Conservation (phyloP, 1,139 yeast genomes). For the Suhomyces chickasaworum region DNA sequence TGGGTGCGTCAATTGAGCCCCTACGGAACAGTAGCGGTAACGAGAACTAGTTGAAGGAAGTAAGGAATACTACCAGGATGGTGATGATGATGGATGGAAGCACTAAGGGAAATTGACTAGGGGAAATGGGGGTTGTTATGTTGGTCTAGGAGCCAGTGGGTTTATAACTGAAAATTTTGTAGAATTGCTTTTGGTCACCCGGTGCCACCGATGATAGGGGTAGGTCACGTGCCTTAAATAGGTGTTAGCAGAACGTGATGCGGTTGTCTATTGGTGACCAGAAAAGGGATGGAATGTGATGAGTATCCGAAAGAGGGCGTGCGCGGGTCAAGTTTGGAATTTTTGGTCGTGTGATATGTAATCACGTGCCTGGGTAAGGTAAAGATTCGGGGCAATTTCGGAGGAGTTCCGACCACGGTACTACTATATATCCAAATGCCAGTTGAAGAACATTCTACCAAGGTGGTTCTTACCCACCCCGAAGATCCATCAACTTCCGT, state of each 20-base stretch:
- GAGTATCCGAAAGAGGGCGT: too few relatives aligned
- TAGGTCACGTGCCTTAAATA: conserved; percentile 2
- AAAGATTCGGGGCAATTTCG: too few relatives aligned
- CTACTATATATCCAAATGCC: conserved; percentile 36
- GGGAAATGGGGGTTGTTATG: not conserved
- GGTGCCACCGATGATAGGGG: conserved; percentile 5
- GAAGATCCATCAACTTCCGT: conserved; percentile 54
- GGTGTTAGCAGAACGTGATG: too few relatives aligned
- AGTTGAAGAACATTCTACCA: conserved; percentile 64
- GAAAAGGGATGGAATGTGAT: too few relatives aligned
- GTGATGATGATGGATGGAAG: not conserved
- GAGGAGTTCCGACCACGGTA: too few relatives aligned
- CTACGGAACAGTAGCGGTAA: not conserved
- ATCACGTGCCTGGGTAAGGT: too few relatives aligned
- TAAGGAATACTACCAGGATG: not conserved
- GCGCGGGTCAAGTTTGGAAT: too few relatives aligned
- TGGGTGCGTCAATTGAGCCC: conserved; percentile 1
- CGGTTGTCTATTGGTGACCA: too few relatives aligned
- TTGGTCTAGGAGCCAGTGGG: not conserved
- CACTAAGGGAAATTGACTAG: too few relatives aligned
- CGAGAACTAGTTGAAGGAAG: not conserved
- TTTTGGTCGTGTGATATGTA: too few relatives aligned
- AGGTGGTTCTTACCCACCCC: conserved; percentile 64
- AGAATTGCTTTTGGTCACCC: conserved; percentile 2
- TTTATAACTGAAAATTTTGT: not conserved